phyloP scores from a whole-genome alignment of 1,139 yeast species.

The Suhomyces panamericanus region DNA sequence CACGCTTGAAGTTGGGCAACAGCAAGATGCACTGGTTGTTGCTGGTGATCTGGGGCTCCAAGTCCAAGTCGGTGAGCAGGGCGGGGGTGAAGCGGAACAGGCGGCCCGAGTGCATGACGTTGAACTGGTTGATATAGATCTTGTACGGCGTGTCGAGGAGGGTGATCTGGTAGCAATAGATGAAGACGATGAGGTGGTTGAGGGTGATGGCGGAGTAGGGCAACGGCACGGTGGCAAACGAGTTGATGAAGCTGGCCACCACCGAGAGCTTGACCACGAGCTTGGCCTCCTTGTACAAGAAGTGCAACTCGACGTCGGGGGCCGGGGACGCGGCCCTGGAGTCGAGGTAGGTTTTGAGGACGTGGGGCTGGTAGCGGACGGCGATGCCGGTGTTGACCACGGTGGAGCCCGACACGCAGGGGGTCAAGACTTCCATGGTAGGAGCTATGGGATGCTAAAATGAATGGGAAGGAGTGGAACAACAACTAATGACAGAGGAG shows the following conservation, averaged over 20 bases:
- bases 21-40: slow-evolving; percentile 9
- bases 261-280: slow-evolving; percentile 15
- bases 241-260: slow-evolving; percentile 16
- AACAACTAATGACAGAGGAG: too few species aligned
- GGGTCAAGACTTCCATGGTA: slow-evolving; percentile 8
- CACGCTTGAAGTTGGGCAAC: slow-evolving; percentile 9
- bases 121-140: slow-evolving; percentile 17
- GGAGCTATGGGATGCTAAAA: too few species aligned
- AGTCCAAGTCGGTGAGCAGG: neutral
- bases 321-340: slow-evolving; percentile 7
- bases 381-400: slow-evolving; percentile 8
- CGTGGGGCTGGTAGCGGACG: slow-evolving; percentile 12
- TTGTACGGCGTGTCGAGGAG: slow-evolving; percentile 9
- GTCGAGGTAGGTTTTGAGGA: slow-evolving; percentile 15
- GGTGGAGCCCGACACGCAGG: slow-evolving; percentile 18
- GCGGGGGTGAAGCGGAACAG: slow-evolving; percentile 11
- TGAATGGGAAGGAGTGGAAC: too few species aligned
- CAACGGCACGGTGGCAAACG: slow-evolving; percentile 12
- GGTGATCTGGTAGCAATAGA: slow-evolving; percentile 15
- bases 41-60: neutral
- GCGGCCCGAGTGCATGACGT: slow-evolving; percentile 16
- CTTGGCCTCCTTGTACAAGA: slow-evolving; percentile 13
- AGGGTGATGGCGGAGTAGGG: slow-evolving; percentile 12
- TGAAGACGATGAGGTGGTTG: slow-evolving; percentile 18
- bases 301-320: slow-evolving; percentile 13